phyloP scores from a whole-genome alignment of 116 monocot genomes.

The Phalaenopsis hybrid region DNA sequence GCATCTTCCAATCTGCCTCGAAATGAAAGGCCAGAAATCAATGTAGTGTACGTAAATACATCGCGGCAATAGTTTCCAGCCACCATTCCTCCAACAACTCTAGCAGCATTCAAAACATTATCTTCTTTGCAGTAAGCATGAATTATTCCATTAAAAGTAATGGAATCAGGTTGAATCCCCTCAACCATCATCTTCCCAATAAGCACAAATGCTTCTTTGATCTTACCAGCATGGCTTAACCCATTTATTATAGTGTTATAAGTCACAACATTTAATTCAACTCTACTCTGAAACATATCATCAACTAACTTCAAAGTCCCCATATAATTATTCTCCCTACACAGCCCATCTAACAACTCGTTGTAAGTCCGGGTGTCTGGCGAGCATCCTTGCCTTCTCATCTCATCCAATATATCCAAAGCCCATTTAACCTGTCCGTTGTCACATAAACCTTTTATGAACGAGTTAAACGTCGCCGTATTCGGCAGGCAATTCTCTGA shows the following conservation, averaged over 20 bases:
- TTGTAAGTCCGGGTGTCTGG: conserved; percentile 72
- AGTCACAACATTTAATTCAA: conserved; percentile 40
- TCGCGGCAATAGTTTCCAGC: conserved; percentile 31
- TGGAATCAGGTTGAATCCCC: conserved; percentile 51
- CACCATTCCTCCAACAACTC: conserved; percentile 33
- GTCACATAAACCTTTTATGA: conserved; percentile 66
- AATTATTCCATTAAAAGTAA: conserved; percentile 60
- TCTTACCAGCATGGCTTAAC: conserved; percentile 27
- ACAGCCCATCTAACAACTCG: conserved; percentile 63
- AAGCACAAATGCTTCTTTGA: conserved; percentile 33
- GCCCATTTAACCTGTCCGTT: conserved; percentile 33
- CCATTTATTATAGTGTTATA: conserved; percentile 65
- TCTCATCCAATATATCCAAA: conserved; percentile 32
- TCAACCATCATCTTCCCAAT: conserved; percentile 54
- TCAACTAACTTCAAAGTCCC: conserved; percentile 36
- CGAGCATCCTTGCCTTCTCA: conserved; percentile 32
- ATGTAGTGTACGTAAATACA: conserved; percentile 55
- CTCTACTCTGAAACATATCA: conserved; percentile 43
- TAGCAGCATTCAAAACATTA: conserved; percentile 33
- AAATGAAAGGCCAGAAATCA: conserved; percentile 56
- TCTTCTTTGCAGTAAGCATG: conserved; percentile 61
- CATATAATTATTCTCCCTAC: conserved; percentile 32
- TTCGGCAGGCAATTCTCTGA: conserved; percentile 52
- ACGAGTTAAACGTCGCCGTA: conserved; percentile 55
- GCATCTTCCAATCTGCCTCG: conserved; percentile 46